Evolutionary conservation across 1,284 basidiomycete genomes (phyloP), one percentile per base, ranked within the genome.

Genomic region (Earliella scabrosa): DNA sequence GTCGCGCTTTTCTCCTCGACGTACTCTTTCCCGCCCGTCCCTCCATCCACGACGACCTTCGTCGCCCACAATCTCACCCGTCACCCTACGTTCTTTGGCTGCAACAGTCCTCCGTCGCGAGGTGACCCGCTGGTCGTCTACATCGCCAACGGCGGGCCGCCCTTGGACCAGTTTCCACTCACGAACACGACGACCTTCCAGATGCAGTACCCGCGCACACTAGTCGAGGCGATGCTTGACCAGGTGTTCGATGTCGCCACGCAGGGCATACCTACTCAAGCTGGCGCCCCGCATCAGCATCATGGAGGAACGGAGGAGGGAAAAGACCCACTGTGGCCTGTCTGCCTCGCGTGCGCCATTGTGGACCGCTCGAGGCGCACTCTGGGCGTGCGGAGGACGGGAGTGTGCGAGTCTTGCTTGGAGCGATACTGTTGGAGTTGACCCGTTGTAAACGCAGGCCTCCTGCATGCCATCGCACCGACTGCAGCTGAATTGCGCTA

Each of bases 61-160:
- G 54, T 65, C 21, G 58, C 71, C 1, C 68, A 73, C 38, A 71
- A 71, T 52, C 68, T 81, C 18, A 70, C 66, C 4, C 63, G 60
- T 9, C 70, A 68, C 9, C 77, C 78, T 2, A 77, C 77, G 0
- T 80, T 81, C 68, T 81, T 80, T 60, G 79, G 78, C 2, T 81
- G 79, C 60, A 56, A 47, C 16, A 55, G 47, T 59, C 10, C 66
- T 43, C 9, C 45, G 44, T 67, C 73, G 0, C 43, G 59, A 4
- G 58, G 43, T 20, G 65, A 59, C 18, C 67, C 68, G 27, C 65
- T 71, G 52, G 55, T 71, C 23, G 61, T 70, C 50, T 71, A 71
- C 58, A 36, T 71, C 40, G 69, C 68, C 20, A 81, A 80, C 57
- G 78, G 76, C 26, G 77, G 71, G 1, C 71, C 81, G 2, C 80